Conservation (phyloP, 2,329 filamentous ascomycete species). For the Monilinia aucupariae region DNA sequence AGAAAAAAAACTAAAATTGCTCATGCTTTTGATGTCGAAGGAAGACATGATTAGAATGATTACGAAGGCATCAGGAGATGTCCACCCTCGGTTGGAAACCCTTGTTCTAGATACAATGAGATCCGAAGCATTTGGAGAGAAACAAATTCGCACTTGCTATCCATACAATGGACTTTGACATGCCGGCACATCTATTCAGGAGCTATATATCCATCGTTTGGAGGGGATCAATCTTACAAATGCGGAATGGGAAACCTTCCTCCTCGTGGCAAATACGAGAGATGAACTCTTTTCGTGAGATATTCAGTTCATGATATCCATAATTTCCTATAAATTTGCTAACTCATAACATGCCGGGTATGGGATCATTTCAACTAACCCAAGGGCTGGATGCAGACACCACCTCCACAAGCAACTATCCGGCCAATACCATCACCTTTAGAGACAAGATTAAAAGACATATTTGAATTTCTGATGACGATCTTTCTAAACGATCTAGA, state of each 20-base stretch:
- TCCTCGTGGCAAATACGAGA: slow-evolving; percentile 4
- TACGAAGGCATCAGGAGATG: background rate
- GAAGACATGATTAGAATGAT: background rate
- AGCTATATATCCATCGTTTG: background rate
- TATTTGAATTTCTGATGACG: background rate
- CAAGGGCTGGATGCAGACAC: background rate
- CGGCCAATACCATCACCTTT: background rate
- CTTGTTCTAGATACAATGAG: background rate
- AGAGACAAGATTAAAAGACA: background rate
- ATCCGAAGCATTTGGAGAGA: background rate
- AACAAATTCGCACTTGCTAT: slow-evolving; percentile 8
- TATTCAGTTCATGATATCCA: background rate
- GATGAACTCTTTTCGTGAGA: background rate
- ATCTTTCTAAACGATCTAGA: background rate
- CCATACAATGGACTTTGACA: slow-evolving; percentile 2
- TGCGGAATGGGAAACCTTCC: slow-evolving; percentile 3
- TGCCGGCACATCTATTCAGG: slow-evolving; percentile 6
- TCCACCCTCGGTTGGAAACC: background rate
- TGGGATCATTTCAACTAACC: background rate
- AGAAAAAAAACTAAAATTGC: background rate
- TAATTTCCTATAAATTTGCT: background rate
- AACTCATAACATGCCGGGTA: background rate
- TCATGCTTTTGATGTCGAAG: slow-evolving; percentile 1
- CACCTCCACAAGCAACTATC: background rate
- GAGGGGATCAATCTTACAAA: slow-evolving; percentile 4